Conservation (phyloP, 2,329 filamentous ascomycete genomes). For the Colletotrichum kahawae region DNA sequence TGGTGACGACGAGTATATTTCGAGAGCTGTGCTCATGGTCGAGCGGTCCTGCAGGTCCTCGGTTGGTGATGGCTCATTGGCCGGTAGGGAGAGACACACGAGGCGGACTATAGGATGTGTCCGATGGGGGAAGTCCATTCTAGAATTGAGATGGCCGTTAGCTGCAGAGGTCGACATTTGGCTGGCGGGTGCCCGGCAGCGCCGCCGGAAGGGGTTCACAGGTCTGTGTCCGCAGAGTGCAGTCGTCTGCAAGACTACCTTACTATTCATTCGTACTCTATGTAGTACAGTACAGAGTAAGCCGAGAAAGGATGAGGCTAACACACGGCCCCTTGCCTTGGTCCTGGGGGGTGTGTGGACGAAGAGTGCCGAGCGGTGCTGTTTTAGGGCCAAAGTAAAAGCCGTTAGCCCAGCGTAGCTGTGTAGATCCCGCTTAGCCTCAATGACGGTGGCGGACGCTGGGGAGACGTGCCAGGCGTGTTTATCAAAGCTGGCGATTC, state of each 20-base stretch:
- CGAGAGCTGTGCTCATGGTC: constrained; percentile 15
- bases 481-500: constrained; percentile 8
- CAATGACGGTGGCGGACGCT: neutral
- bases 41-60: constrained; percentile 3
- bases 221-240: neutral
- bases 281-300: neutral
- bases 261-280: neutral
- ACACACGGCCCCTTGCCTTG: constrained; percentile 15
- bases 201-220: neutral
- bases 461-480: neutral
- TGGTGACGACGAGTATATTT: constrained; percentile 19
- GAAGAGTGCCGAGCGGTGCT: constrained; percentile 19
- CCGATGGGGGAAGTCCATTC: constrained; percentile 23
- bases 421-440: constrained; percentile 14
- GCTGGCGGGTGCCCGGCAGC: neutral
- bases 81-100: neutral
- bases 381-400: constrained; percentile 12
- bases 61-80: constrained; percentile 1
- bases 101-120: neutral
- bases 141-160: constrained; percentile 16
- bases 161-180: constrained; percentile 4
- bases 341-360: neutral
- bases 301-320: constrained; percentile 6
- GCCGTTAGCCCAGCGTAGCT: constrained; percentile 18
- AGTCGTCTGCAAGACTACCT: neutral